Conservation (phyloP, 768 basidiomycete genomes). For the Tulasnella calospora region DNA sequence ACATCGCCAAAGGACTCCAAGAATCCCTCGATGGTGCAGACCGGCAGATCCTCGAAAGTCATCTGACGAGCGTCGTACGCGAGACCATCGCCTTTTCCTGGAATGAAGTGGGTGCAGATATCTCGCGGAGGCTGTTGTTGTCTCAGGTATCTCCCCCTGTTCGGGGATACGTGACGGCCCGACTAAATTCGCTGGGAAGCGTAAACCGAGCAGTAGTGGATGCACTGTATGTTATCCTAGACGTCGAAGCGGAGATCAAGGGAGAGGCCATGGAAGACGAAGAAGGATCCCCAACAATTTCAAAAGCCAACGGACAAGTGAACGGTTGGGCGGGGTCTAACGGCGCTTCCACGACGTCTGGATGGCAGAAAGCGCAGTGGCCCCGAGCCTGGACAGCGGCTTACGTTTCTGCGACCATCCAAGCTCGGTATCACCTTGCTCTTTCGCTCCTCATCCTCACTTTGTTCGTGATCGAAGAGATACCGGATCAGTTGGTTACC, state of each 20-base stretch:
- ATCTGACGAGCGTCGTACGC: constrained; percentile 57
- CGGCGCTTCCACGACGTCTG: neutral
- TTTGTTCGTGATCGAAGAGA: constrained; percentile 63
- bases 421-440: constrained; percentile 71
- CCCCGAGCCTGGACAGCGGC: constrained; percentile 55
- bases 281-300: neutral
- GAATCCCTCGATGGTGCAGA: constrained; percentile 12
- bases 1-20: constrained; percentile 11
- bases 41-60: constrained; percentile 46
- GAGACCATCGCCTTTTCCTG: constrained; percentile 77
- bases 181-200: constrained; percentile 41
- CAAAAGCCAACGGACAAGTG: neutral
- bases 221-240: constrained; percentile 48
- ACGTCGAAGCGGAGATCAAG: constrained; percentile 65
- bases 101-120: constrained; percentile 45
- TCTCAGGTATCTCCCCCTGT: constrained; percentile 56
- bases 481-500: constrained; percentile 54
- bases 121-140: constrained; percentile 39
- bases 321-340: neutral
- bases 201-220: constrained; percentile 39
- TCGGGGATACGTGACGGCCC: constrained; percentile 50
- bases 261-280: constrained; percentile 61
- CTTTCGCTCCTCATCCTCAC: constrained; percentile 60
- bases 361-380: constrained; percentile 51
- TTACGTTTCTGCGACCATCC: constrained; percentile 57